These are phyloP conservation scores for Monilinia laxa DNA, from an alignment of 2,329 filamentous ascomycete genomes.

Conservation along the genomic window DNA sequence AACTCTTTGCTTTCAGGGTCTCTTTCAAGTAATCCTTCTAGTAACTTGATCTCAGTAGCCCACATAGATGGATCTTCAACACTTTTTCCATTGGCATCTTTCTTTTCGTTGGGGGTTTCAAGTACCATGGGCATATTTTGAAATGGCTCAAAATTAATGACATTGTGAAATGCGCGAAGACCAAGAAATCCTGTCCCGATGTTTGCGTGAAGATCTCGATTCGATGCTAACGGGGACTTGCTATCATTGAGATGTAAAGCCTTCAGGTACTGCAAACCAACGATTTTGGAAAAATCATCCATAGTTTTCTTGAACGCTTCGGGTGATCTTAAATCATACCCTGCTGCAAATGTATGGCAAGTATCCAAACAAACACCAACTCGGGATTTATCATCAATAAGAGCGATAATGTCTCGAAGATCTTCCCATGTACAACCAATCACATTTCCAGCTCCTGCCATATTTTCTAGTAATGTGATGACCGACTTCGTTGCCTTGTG, in stretches of 20 bases:
- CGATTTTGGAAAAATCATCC: conserved; percentile 69
- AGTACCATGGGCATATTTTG: conserved; percentile 84
- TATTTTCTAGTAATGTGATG: conserved; percentile 87
- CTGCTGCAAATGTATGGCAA: conserved; percentile 92
- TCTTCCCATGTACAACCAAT: conserved; percentile 86
- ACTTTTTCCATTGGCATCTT: conserved; percentile 62
- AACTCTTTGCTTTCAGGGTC: conserved; percentile 76
- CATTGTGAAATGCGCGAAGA: conserved; percentile 81
- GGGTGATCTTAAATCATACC: conserved; percentile 81
- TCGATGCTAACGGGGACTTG: conserved; percentile 80
- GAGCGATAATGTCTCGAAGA: conserved; percentile 76
- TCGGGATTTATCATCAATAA: conserved; percentile 75
- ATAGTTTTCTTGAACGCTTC: conserved; percentile 72
- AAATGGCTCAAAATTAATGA: conserved; percentile 80
- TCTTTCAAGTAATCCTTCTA: conserved; percentile 85
- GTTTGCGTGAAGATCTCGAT: conserved; percentile 90
- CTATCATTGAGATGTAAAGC: conserved; percentile 94
- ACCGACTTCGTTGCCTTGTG: conserved; percentile 75
- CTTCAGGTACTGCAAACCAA: conserved; percentile 76
- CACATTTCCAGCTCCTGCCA: conserved; percentile 87
- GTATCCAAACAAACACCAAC: conserved; percentile 96
- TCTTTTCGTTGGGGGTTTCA: conserved; percentile 87
- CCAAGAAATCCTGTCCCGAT: conserved; percentile 95
- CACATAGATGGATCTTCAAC: conserved; percentile 80
- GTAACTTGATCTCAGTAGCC: conserved; percentile 91